phyloP scores from a whole-genome alignment of 441 rosid genomes.

The Francoa sonchifolia region DNA sequence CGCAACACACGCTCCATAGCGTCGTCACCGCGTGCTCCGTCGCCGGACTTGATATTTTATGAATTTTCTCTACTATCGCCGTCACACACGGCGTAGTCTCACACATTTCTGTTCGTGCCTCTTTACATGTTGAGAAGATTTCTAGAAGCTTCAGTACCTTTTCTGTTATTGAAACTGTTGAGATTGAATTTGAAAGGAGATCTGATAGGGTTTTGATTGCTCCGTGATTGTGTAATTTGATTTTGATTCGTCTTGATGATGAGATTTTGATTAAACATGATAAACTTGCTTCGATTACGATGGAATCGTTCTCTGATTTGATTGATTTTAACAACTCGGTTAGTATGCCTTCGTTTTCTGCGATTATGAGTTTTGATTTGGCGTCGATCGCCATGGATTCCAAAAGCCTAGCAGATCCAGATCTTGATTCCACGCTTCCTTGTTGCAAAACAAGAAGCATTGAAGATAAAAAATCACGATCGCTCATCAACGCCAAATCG shows the following conservation, averaged over 20 bases:
- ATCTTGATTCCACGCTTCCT: conserved; percentile 3
- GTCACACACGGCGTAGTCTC: conserved; percentile 29
- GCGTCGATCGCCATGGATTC: conserved; percentile 1
- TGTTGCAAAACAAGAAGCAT: conserved; percentile 31
- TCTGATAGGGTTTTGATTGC: neutral
- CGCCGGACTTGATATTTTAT: conserved; percentile 56
- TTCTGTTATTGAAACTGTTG: conserved; percentile 30
- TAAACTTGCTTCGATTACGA: conserved; percentile 5
- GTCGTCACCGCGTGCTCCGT: conserved; percentile 78
- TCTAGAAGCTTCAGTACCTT: conserved; percentile 60
- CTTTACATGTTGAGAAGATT: conserved; percentile 34
- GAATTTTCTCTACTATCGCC: conserved; percentile 45
- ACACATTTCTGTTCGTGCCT: conserved; percentile 47
- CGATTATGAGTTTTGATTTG: conserved; percentile 6
- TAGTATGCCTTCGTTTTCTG: conserved; percentile 2
- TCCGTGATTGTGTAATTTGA: conserved; percentile 1
- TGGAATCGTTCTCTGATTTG: neutral
- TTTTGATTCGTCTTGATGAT: conserved; percentile 5
- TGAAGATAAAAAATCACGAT: conserved; percentile 26
- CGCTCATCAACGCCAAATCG: conserved; percentile 23
- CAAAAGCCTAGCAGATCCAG: conserved; percentile 2
- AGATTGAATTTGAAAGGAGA: conserved; percentile 9
- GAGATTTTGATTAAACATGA: conserved; percentile 10
- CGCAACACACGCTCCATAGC: conserved; percentile 58
- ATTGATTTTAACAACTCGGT: neutral